phyloP scores from a whole-genome alignment of 2,329 filamentous ascomycete genomes.

The Thermothelomyces thermophilus region DNA sequence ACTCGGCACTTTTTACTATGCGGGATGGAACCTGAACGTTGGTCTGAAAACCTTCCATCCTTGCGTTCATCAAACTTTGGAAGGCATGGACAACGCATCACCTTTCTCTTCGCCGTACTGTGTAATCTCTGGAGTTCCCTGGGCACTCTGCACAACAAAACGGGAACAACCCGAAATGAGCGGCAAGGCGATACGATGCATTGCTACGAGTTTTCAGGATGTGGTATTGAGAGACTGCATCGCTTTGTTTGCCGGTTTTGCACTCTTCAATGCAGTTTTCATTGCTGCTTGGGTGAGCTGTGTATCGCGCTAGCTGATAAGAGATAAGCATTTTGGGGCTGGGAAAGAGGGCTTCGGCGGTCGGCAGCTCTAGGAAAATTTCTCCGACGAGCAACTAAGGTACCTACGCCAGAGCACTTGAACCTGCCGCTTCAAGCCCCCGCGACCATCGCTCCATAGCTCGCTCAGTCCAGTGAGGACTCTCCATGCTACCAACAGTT shows the following conservation, averaged over 20 bases:
- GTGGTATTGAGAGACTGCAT: too few species aligned
- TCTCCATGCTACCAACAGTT: neutral
- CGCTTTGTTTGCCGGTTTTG: neutral
- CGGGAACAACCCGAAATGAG: too few species aligned
- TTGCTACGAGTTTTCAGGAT: neutral
- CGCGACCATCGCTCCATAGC: neutral
- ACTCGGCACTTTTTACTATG: too few species aligned
- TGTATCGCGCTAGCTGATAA: neutral
- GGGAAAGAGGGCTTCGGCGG: constrained; percentile 3
- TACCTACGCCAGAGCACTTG: neutral
- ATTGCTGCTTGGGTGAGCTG: neutral
- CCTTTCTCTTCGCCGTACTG: too few species aligned
- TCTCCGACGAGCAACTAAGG: neutral
- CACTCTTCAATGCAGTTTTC: neutral
- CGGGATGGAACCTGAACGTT: too few species aligned
- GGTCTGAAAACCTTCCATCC: too few species aligned
- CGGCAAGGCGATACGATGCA: too few species aligned
- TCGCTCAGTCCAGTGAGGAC: neutral
- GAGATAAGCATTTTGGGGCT: constrained; percentile 2
- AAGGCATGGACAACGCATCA: too few species aligned
- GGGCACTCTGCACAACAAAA: too few species aligned
- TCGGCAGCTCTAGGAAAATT: constrained; percentile 1
- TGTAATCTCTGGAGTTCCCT: too few species aligned
- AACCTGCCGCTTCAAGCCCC: neutral
- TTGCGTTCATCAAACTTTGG: too few species aligned